Evolutionary conservation across 2,329 filamentous ascomycete species (phyloP).

Genomic region (Exutisphaerella laricina): DNA sequence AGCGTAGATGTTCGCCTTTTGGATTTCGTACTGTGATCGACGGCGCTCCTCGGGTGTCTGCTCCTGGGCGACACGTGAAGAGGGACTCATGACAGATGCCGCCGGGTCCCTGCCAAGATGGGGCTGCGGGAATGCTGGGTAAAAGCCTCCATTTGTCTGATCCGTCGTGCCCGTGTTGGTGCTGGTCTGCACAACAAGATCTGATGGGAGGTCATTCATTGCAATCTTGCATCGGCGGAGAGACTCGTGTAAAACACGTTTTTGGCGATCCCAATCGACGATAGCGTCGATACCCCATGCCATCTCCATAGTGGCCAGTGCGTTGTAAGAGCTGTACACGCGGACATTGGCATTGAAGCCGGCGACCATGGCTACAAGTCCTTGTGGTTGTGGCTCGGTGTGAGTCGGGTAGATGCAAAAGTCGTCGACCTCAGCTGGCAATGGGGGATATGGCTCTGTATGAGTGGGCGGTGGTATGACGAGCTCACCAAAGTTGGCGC

Average conservation of each 20-base stretch:
- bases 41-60: conserved; percentile 38
- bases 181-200: conserved; percentile 55
- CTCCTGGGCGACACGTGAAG: conserved; percentile 25
- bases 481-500: conserved; percentile 64
- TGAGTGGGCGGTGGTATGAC: conserved; percentile 71
- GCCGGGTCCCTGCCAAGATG: conserved; percentile 24
- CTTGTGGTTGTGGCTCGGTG: conserved; percentile 63
- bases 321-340: conserved; percentile 75
- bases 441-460: conserved; percentile 68
- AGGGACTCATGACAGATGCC: conserved; percentile 31
- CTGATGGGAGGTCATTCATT: conserved; percentile 61
- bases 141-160: conserved; percentile 23
- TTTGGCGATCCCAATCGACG: conserved; percentile 71
- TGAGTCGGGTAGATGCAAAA: conserved; percentile 68
- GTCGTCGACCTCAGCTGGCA: conserved; percentile 79
- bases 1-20: conserved; percentile 84
- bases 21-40: conserved; percentile 72
- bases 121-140: conserved; percentile 22
- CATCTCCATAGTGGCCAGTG: conserved; percentile 71
- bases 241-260: conserved; percentile 64
- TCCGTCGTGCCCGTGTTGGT: conserved; percentile 30
- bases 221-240: conserved; percentile 64
- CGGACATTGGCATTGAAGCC: conserved; percentile 77
- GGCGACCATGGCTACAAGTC: conserved; percentile 62
- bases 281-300: conserved; percentile 73